Percentiles rank a stretch among this genome's conserved stretches.
Conservation (phyloP, 2,329 filamentous ascomycete genomes). For the Raffaelea arxii region DNA sequence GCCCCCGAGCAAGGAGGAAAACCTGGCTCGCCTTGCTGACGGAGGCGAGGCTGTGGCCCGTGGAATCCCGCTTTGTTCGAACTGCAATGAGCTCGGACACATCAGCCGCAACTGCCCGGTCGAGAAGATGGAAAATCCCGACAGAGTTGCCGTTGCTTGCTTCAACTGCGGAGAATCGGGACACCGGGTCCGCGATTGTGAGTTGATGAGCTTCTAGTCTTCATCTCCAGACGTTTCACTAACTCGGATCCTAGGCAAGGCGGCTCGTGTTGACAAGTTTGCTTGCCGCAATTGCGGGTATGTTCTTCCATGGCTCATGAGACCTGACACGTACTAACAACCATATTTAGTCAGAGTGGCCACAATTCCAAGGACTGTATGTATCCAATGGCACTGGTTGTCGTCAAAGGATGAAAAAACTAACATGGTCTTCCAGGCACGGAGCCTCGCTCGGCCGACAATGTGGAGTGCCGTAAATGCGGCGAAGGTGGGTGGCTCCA, state of each 20-base stretch:
- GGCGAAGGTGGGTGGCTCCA: constrained; percentile 38
- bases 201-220: no score
- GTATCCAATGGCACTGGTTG: constrained; percentile 10
- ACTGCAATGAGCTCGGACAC: constrained; percentile 58
- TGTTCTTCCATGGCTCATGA: no score
- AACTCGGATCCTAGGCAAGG: constrained; percentile 41
- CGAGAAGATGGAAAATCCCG: constrained; percentile 40
- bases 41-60: constrained; percentile 55
- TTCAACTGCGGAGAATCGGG: constrained; percentile 54
- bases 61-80: constrained; percentile 49
- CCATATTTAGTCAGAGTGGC: constrained; percentile 31
- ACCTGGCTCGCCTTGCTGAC: constrained; percentile 52
- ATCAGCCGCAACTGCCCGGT: constrained; percentile 48
- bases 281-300: constrained; percentile 61
- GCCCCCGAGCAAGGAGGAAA: constrained; percentile 49
- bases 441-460: constrained; percentile 51
- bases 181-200: constrained; percentile 62
- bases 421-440: constrained; percentile 28
- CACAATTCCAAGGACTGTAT: constrained; percentile 41
- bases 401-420: constrained; percentile 16
- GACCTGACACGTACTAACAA: constrained; percentile 6
- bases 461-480: constrained; percentile 58
- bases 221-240: no score
- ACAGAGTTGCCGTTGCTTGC: constrained; percentile 42
- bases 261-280: constrained; percentile 52